phyloP scores from a whole-genome alignment of 495 filamentous ascomycete genomes.

The Aspergillus leporis region DNA sequence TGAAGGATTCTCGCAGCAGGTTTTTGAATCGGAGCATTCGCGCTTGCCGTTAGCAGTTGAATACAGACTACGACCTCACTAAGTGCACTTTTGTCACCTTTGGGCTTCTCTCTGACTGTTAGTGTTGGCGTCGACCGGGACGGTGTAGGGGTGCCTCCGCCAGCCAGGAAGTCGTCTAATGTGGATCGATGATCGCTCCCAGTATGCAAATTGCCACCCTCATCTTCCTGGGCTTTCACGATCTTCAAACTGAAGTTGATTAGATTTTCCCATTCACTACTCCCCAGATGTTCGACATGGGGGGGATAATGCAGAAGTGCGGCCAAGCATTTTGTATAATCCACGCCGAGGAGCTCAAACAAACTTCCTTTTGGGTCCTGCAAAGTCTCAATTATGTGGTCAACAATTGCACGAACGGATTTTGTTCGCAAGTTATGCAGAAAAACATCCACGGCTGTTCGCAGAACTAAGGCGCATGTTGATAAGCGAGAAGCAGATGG shows the following conservation, averaged over 20 bases:
- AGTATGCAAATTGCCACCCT: conserved; percentile 31
- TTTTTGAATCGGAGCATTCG: conserved; percentile 70
- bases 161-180: conserved; percentile 28
- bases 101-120: conserved; percentile 27
- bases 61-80: conserved; percentile 68
- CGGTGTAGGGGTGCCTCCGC: conserved; percentile 32
- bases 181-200: conserved; percentile 28
- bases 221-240: conserved; percentile 24
- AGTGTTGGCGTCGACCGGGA: conserved; percentile 34
- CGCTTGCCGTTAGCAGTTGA: conserved; percentile 59
- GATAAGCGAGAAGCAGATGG: conserved; percentile 59
- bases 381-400: conserved; percentile 79
- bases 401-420: conserved; percentile 72
- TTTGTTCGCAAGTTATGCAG: conserved; percentile 68
- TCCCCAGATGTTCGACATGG: conserved; percentile 74
- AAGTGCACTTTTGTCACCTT: conserved; percentile 33
- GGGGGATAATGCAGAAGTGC: conserved; percentile 68
- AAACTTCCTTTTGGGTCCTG: conserved; percentile 57
- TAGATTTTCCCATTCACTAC: conserved; percentile 65
- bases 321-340: conserved; percentile 76
- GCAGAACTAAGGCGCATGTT: conserved; percentile 69
- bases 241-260: conserved; percentile 62
- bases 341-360: conserved; percentile 69
- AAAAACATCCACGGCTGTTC: conserved; percentile 67
- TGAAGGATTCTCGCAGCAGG: conserved; percentile 58